Conservation (phyloP, 495 filamentous ascomycete species). For the Penicillium macrosclerotiorum region DNA sequence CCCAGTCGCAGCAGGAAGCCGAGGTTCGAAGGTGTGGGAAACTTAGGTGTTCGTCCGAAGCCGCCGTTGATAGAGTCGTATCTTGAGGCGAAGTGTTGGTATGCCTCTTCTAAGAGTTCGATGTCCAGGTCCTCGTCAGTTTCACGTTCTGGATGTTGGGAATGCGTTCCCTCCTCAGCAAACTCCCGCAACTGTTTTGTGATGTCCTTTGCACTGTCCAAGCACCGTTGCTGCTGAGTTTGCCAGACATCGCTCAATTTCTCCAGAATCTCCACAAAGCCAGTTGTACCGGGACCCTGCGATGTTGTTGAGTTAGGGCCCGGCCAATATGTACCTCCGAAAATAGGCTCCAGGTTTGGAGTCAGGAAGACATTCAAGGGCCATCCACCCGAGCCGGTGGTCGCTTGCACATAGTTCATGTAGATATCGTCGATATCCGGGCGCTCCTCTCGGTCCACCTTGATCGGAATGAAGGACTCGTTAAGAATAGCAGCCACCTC, state of each 20-base stretch:
- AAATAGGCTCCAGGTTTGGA: constrained; percentile 87
- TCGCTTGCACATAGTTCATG: constrained; percentile 97
- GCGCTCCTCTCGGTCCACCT: constrained; percentile 91
- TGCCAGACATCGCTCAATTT: constrained; percentile 82
- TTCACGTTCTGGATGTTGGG: constrained; percentile 47
- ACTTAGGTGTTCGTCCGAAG: constrained; percentile 77
- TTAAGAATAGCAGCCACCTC: constrained; percentile 83
- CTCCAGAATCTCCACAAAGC: constrained; percentile 77
- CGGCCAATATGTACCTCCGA: constrained; percentile 96
- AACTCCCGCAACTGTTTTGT: constrained; percentile 78
- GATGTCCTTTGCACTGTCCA: constrained; percentile 78
- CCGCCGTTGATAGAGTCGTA: constrained; percentile 80
- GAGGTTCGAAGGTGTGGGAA: constrained; percentile 84
- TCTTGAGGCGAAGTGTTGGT: constrained; percentile 70
- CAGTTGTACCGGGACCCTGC: constrained; percentile 54
- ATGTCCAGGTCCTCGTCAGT: constrained; percentile 74
- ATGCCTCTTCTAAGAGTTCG: constrained; percentile 88
- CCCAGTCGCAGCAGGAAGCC: constrained; percentile 77
- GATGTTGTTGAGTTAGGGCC: constrained; percentile 60
- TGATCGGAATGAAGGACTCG: constrained; percentile 83
- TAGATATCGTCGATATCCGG: constrained; percentile 96
- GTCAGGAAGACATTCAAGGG: constrained; percentile 96
- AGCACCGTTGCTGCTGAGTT: constrained; percentile 76
- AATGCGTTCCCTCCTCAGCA: constrained; percentile 78
- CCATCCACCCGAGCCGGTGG: constrained; percentile 91